Base-by-base conservation (phyloP, 345 rosid species). In the Eucalyptus grandis region DNA sequence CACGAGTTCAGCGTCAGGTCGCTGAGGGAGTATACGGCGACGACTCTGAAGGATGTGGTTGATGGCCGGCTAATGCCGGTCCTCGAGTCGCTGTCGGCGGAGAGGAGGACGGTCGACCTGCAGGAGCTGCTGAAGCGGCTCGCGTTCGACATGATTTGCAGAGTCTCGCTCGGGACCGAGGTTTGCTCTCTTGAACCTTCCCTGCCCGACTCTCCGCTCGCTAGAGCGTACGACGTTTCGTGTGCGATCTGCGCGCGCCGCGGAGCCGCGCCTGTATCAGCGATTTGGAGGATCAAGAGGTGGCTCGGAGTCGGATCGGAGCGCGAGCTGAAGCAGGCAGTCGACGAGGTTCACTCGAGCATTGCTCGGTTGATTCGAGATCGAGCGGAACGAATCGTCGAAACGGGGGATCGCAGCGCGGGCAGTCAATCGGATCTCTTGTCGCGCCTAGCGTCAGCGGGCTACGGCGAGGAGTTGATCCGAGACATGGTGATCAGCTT, bases 281-380 rank as follows among this genome's bases (percentile, higher is more conserved):
- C 94, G 34, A 90, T 93, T 15, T 96, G 99, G 97, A 97, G 94
- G 95, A 58, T 96, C 3, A 94, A 97, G 92, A 92, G 93, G 53
- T 90, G 89, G 92, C 88, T 96, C 12, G 93, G 93, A 13, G 83
- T 94, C 27, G 97, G 99, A 37, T 92, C 93, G 27, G 99, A 97
- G 87, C 90, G 90, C 83, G 92, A 88, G 67, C 93, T 97, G 44
- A 95, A 62, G 90, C 89, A 89, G 21, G 96, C 97, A 5, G n/a
- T 87, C 47, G 89, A 77, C 14, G 83, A 37, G 27, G 27, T 77
- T 37, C 83, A 77, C 46, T 12, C 46, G 83, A 77, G 47, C 47
- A 77, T 77, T 77, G 91, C 93, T 44, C 90, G 86, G 56, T 82
- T 87, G 67, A 90, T 96, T n/a, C 94, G 90, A 47, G 91, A 60